Base-by-base conservation (phyloP, 306 rosid genomes). In the Pyrus communis region DNA sequence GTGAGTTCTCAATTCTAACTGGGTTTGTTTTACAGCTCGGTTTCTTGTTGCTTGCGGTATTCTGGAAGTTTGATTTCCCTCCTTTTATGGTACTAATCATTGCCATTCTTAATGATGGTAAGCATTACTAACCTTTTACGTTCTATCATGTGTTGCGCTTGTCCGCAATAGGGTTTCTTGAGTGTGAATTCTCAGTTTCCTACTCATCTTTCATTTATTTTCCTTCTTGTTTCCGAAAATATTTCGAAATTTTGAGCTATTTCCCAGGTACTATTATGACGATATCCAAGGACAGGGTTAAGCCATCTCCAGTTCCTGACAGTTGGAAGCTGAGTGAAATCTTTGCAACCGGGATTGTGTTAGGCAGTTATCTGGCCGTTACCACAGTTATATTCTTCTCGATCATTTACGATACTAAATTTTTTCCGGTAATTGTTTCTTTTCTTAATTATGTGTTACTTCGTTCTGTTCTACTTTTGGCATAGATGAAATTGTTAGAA, bases 61-160 rank as follows among this genome's bases (percentile, higher is more conserved):
- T 75, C 35, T 75, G 79, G 79, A 31, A 11, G 51, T 75, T 64
- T 31, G 64, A 75, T 31, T 75, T 75, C 64, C 71, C 79, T 46
- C 79, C 79, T 22, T 75, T 75, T 17, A 49, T 75, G 79, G 79
- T 75, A 4, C 79, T 75, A 45, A 75, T 75, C 64, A 75, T 75
- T 15, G 79, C 79, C 23, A 31, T 75, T 28, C 71, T 75, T 21
- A 75, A 75, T 75, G 79, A 75, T 5, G 79, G 79, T 75, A 35
- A 75, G 64, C 58, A 42, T 27, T 25, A 60, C 12, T 9, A 74
- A 42, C 69, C 43, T 42, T 74, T 25, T 3, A 3, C 21, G 52
- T 72, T 40, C 27, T 73, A 15, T 57, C 31, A 42, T 9, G 19
- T 43, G 12, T 27, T 15, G 42, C 2, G 22, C 9, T 14, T 14